Conservation (phyloP, 2,329 filamentous ascomycete species). For the Nigrospora osmanthi region DNA sequence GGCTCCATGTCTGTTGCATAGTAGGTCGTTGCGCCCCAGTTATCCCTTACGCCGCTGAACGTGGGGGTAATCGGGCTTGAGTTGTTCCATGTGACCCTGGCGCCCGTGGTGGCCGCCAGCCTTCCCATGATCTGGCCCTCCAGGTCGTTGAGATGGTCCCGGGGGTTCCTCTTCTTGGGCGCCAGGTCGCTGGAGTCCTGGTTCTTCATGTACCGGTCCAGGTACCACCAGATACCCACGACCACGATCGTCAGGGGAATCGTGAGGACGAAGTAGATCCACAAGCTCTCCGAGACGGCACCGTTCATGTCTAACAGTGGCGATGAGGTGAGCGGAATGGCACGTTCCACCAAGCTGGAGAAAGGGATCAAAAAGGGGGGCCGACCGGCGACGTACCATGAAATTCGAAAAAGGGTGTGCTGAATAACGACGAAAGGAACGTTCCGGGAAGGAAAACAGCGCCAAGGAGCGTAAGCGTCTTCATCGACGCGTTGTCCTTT, state of each 20-base stretch:
- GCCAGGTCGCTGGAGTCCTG: background rate
- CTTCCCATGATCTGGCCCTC: constrained; percentile 1
- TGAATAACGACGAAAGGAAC: constrained; percentile 4
- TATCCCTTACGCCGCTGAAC: too few species aligned
- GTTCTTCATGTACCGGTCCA: background rate
- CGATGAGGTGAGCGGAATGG: too few species aligned
- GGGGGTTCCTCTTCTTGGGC: background rate
- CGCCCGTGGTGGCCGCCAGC: background rate
- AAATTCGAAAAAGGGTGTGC: background rate
- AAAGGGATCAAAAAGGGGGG: background rate
- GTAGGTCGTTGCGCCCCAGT: too few species aligned
- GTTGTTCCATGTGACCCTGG: background rate
- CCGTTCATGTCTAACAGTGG: background rate
- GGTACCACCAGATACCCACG: background rate
- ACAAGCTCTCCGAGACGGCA: background rate
- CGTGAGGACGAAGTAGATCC: constrained; percentile 3
- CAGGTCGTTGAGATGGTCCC: background rate
- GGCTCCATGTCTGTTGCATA: too few species aligned
- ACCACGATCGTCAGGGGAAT: background rate
- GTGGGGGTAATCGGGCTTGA: too few species aligned
- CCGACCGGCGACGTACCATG: background rate
- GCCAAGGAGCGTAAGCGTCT: constrained; percentile 7
- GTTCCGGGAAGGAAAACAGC: constrained; percentile 8
- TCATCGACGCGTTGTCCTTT: constrained; percentile 18
- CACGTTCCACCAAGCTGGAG: too few species aligned